Evolutionary conservation across 371 early-diverging fungal genomes (phyloP).

Genomic region (Mucor indicus): DNA sequence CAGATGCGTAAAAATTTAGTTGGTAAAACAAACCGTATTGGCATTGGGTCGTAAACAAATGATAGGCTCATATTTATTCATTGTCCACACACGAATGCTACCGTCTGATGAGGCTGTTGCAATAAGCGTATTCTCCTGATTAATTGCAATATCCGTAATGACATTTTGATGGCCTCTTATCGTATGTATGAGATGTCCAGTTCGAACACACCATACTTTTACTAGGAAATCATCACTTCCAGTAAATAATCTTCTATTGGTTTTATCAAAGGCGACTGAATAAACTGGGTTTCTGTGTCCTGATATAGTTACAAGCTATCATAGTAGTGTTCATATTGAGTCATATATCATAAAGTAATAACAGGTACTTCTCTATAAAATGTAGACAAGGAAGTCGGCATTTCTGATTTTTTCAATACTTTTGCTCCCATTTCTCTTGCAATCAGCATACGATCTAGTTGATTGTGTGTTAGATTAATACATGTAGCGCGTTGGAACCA

Average conservation of each 20-base stretch:
- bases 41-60: conserved; percentile 53
- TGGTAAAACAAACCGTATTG: conserved; percentile 31
- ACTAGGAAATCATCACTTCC: conserved; percentile 86
- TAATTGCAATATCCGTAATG: conserved; percentile 79
- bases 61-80: conserved; percentile 72
- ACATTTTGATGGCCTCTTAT: conserved; percentile 81
- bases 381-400: conserved; percentile 24
- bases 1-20: too few species aligned
- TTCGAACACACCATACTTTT: conserved; percentile 84
- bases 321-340: conserved; percentile 3
- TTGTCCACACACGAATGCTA: conserved; percentile 78
- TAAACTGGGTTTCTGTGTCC: conserved; percentile 78
- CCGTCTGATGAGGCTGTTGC: conserved; percentile 83
- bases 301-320: conserved; percentile 61
- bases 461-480: background rate
- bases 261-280: conserved; percentile 74
- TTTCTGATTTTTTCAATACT: conserved; percentile 16
- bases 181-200: conserved; percentile 79
- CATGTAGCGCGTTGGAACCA: background rate
- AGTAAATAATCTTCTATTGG: conserved; percentile 71
- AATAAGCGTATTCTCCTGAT: conserved; percentile 79
- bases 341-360: background rate
- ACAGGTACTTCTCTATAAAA: conserved; percentile 38
- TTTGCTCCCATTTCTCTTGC: conserved; percentile 30
- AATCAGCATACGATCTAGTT: conserved; percentile 28